Conservation (phyloP, 352 stramenopile species). For the Albugo laibachii region DNA sequence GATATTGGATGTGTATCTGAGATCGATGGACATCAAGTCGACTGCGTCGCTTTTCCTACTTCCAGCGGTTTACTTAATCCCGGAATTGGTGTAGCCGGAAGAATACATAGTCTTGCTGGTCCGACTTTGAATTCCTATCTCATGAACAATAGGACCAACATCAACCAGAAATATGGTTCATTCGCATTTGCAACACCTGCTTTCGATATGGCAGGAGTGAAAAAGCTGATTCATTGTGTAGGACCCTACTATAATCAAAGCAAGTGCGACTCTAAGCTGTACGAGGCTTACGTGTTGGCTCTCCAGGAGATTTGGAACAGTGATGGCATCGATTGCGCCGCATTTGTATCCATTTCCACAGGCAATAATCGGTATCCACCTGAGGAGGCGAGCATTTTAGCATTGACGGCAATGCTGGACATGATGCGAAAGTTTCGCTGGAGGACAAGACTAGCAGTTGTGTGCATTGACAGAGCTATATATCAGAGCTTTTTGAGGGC, state of each 20-base stretch:
- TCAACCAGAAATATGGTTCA: not conserved
- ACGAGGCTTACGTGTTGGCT: slow-evolving; percentile 30
- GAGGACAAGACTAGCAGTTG: slow-evolving; percentile 21
- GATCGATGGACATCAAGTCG: slow-evolving; percentile 13
- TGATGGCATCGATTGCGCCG: slow-evolving; percentile 17
- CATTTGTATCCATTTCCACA: slow-evolving; percentile 36
- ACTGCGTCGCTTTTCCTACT: slow-evolving; percentile 47
- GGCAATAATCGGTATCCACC: slow-evolving; percentile 17
- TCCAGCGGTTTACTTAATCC: slow-evolving; percentile 19
- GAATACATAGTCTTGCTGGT: slow-evolving; percentile 29
- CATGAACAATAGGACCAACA: not conserved
- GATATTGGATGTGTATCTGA: slow-evolving; percentile 20
- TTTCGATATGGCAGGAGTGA: slow-evolving; percentile 14
- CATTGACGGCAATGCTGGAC: slow-evolving; percentile 21
- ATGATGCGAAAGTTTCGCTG: slow-evolving; percentile 17
- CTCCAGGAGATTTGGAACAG: slow-evolving; percentile 11
- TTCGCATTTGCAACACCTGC: slow-evolving; percentile 21
- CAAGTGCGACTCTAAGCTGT: slow-evolving; percentile 11
- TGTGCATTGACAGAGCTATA: slow-evolving; percentile 23
- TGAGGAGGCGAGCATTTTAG: slow-evolving; percentile 14
- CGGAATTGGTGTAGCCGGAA: slow-evolving; percentile 16
- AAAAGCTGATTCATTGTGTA: slow-evolving; percentile 37
- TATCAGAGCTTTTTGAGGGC: slow-evolving; percentile 17
- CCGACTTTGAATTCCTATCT: slow-evolving; percentile 6
- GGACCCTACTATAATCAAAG: slow-evolving; percentile 8